Percentiles rank a stretch among this genome's conserved stretches.
Conservation (phyloP, 2,329 filamentous ascomycete genomes). For the Fusarium nodosum region DNA sequence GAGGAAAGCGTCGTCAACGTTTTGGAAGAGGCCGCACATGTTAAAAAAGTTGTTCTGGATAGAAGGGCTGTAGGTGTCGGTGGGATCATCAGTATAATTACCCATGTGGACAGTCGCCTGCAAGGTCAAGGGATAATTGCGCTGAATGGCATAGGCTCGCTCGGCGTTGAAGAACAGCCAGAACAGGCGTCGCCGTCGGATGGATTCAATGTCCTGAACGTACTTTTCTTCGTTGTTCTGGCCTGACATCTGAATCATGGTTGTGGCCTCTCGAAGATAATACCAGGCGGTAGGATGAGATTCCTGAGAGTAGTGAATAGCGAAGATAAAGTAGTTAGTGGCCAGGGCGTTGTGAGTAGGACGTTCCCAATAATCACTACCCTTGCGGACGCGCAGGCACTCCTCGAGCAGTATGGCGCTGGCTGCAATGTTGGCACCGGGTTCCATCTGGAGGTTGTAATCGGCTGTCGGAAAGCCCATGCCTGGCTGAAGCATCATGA, state of each 20-base stretch:
- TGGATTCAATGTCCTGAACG: slow-evolving; percentile 68
- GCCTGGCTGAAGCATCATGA: slow-evolving; percentile 77
- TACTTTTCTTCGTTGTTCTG: slow-evolving; percentile 76
- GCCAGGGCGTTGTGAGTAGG: slow-evolving; percentile 71
- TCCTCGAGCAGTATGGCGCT: slow-evolving; percentile 78
- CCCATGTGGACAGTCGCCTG: slow-evolving; percentile 74
- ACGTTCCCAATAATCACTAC: slow-evolving; percentile 70
- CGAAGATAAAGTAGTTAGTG: slow-evolving; percentile 85
- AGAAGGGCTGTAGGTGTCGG: slow-evolving; percentile 66
- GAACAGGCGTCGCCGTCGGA: slow-evolving; percentile 75
- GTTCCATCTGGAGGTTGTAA: slow-evolving; percentile 68
- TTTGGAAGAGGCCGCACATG: slow-evolving; percentile 73
- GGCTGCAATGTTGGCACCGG: slow-evolving; percentile 72
- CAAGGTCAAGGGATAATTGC: slow-evolving; percentile 77
- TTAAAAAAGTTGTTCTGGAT: slow-evolving; percentile 69
- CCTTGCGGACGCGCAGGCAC: slow-evolving; percentile 72
- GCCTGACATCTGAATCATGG: slow-evolving; percentile 72
- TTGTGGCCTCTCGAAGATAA: slow-evolving; percentile 81
- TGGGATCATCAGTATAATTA: slow-evolving; percentile 73
- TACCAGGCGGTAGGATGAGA: slow-evolving; percentile 84
- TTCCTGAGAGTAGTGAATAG: slow-evolving; percentile 77
- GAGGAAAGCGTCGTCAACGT: slow-evolving; percentile 75
- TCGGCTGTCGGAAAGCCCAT: slow-evolving; percentile 71
- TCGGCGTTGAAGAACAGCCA: slow-evolving; percentile 81
- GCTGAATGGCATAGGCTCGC: slow-evolving; percentile 79